A percentile compares a stretch with the other conserved stretches of the same genome.
phyloP scores from a whole-genome alignment of 2,329 filamentous ascomycete genomes.

The Phialocephala sp. region DNA sequence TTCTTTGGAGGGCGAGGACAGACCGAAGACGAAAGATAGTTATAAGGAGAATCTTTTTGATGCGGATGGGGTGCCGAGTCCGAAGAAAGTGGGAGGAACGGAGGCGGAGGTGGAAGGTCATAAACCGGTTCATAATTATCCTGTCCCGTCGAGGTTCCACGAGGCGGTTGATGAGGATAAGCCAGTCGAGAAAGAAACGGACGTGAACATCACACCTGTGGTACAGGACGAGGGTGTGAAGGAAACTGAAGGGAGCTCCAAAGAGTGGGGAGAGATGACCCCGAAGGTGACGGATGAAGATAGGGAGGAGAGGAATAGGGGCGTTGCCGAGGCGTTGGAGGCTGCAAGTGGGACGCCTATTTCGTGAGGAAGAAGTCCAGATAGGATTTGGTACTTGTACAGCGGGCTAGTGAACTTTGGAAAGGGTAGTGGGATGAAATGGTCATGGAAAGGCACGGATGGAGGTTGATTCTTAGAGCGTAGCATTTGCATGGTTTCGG shows the following conservation, averaged over 20 bases:
- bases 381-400: neutral
- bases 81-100: neutral
- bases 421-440: neutral
- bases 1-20: conserved; percentile 29
- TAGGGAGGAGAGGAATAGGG: conserved; percentile 21
- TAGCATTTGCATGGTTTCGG: conserved; percentile 11
- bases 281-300: conserved; percentile 25
- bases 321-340: conserved; percentile 35
- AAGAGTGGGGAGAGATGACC: conserved; percentile 25
- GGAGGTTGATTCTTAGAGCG: conserved; percentile 3
- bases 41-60: conserved; percentile 43
- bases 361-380: conserved; percentile 19
- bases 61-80: conserved; percentile 32
- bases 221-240: conserved; percentile 14
- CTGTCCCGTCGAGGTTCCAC: conserved; percentile 27
- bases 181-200: neutral
- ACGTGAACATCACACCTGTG: neutral
- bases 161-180: conserved; percentile 29
- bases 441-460: neutral
- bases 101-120: neutral
- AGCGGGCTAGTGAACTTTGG: neutral
- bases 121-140: conserved; percentile 5
- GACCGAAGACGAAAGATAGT: conserved; percentile 38
- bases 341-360: conserved; percentile 36
- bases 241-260: conserved; percentile 11